phyloP scores from a whole-genome alignment of 371 early-diverging fungal genomes.

The Mucor indicus region DNA sequence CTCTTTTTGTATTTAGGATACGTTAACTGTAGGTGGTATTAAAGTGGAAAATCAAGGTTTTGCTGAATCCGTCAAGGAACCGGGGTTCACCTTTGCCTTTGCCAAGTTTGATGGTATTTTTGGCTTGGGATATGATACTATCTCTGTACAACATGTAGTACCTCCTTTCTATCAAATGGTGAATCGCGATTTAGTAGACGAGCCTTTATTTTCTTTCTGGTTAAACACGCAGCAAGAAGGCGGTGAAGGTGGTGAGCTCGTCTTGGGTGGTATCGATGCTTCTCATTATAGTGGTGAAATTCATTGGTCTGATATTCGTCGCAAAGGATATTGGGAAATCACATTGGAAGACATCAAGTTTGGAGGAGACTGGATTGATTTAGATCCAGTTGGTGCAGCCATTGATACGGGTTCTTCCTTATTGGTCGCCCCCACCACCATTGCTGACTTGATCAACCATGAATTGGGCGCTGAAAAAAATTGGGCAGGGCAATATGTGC shows the following conservation, averaged over 20 bases:
- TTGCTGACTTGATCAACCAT: constrained; percentile 86
- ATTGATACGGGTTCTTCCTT: constrained; percentile 86
- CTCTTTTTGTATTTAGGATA: constrained; percentile 40
- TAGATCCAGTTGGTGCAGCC: constrained; percentile 66
- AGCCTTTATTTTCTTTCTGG: constrained; percentile 85
- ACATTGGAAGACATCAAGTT: constrained; percentile 71
- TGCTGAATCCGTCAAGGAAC: constrained; percentile 91
- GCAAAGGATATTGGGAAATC: constrained; percentile 96
- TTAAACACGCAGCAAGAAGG: constrained; percentile 62
- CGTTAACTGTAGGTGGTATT: constrained; percentile 69
- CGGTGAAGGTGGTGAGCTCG: constrained; percentile 77
- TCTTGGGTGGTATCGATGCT: constrained; percentile 79
- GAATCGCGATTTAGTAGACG: constrained; percentile 67
- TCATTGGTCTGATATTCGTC: constrained; percentile 76
- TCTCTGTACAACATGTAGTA: constrained; percentile 80
- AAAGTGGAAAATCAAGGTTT: constrained; percentile 68
- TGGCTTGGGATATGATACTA: constrained; percentile 87
- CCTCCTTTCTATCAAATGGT: constrained; percentile 94
- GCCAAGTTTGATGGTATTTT: constrained; percentile 94
- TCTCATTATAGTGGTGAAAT: constrained; percentile 73
- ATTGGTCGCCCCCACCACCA: constrained; percentile 68
- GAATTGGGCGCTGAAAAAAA: constrained; percentile 88
- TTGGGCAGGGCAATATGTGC: constrained; percentile 82
- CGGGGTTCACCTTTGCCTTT: constrained; percentile 83
- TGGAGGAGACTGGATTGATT: constrained; percentile 62